Evolutionary conservation across 2,329 filamentous ascomycete species (phyloP), one percentile per base, ranked within the genome.

Genomic region (Fusarium domesticum): DNA sequence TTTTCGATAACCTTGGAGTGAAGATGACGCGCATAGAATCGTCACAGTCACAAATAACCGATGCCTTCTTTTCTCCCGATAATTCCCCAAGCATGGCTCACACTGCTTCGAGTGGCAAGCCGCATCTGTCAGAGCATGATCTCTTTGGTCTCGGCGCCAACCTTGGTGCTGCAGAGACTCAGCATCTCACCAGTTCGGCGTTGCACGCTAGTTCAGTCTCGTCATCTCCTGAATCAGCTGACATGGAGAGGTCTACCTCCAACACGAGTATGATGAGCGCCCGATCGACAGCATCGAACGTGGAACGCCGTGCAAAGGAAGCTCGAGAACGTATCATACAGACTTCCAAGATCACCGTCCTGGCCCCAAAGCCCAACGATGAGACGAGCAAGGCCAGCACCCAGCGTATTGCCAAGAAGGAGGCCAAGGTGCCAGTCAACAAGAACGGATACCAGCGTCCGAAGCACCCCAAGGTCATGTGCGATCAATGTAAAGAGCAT

Each of bases 401-500:
- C 32, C 16, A 10, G 11, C 40, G 10, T 28, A 11, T 16, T 8
- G 12, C 37, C 20, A 67, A 68, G 50, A 71, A 68, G 41, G 69
- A 70, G 23, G 65, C 66, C 18, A 78, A 77, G 58, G 54, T 72
- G 2, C 58, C 66, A 17, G 70, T 74, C 18, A 75, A 71, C 54
- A 64, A 70, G 42, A 61, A 47, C 14, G 64, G 68, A 31, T 77
- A 78, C 48, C 69, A 74, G 38, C 83, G 87, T 14, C 85, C 85
- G 18, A 80, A 80, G 57, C 83, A 87, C 48, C 78, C 80, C 28
- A 89, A 87, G 64, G 81, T 88, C 49, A 79, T 78, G 61, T 95
- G 90, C 64, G 63, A 69, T 2, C 70, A 79, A 47, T 96, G 89
- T 69, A 76, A 77, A 39, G 83, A 88, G 43, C 79, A 87, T 40